Conservation (phyloP, 1,284 basidiomycete species). For the Cerioporus squamosus region DNA sequence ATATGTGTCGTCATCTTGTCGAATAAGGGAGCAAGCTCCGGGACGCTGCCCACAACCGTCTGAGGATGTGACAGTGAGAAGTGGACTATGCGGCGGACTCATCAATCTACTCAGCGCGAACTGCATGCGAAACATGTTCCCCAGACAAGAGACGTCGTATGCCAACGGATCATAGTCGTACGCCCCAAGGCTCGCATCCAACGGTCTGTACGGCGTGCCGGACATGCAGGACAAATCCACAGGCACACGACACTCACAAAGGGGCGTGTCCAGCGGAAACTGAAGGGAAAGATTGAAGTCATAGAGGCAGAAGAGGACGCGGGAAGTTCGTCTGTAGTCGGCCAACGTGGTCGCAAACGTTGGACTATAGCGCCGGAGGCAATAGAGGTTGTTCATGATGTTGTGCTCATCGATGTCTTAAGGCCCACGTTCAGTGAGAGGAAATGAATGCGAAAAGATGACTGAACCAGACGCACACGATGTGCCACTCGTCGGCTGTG, state of each 20-base stretch:
- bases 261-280: background rate
- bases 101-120: background rate
- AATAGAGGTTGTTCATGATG: conserved; percentile 6
- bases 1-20: conserved; percentile 16
- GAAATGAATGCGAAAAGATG: background rate
- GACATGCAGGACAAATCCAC: background rate
- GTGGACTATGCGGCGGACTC: no score
- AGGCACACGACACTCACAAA: background rate
- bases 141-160: conserved; percentile 10
- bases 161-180: conserved; percentile 9
- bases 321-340: background rate
- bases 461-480: background rate
- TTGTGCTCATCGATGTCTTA: conserved; percentile 5
- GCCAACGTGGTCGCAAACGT: background rate
- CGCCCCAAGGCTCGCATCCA: background rate
- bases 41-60: background rate
- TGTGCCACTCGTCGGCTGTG: background rate
- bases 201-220: background rate
- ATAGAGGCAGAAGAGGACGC: background rate
- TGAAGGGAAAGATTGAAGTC: conserved; percentile 7
- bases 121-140: conserved; percentile 1
- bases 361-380: background rate
- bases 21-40: conserved; percentile 3
- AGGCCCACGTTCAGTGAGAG: background rate
- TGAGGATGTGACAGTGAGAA: background rate